Percentiles rank a stretch among this genome's conserved stretches.
Conservation (phyloP, 2,329 filamentous ascomycete genomes). For the Trichoderma lentiforme region DNA sequence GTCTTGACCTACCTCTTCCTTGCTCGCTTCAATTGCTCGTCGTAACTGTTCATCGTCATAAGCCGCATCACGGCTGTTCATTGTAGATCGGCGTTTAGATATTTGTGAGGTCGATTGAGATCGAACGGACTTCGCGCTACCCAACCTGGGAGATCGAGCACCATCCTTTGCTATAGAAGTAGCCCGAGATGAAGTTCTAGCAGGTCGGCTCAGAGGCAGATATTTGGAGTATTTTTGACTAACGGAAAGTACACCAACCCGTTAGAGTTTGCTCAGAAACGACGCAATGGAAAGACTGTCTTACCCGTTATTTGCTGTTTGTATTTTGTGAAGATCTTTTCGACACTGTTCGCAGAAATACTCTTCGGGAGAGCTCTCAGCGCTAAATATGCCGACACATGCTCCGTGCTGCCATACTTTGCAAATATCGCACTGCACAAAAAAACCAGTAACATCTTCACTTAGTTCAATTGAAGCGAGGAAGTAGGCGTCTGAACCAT, state of each 20-base stretch:
- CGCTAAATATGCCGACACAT: conserved; percentile 95
- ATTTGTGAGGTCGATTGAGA: conserved; percentile 51
- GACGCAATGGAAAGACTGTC: conserved; percentile 33
- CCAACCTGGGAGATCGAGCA: conserved; percentile 51
- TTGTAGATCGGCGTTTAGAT: conserved; percentile 86
- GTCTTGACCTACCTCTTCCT: conserved; percentile 64
- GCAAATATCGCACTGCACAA: conserved; percentile 96
- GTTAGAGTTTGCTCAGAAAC: neutral
- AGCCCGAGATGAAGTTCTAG: conserved; percentile 58
- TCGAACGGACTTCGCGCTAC: conserved; percentile 54
- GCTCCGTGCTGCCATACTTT: conserved; percentile 99
- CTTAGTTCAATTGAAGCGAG: conserved; percentile 61
- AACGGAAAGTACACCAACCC: neutral
- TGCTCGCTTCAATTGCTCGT: conserved; percentile 91
- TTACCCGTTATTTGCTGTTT: conserved; percentile 80
- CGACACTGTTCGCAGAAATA: conserved; percentile 97
- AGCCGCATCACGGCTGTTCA: conserved; percentile 93
- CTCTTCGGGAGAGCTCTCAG: conserved; percentile 87
- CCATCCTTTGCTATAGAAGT: conserved; percentile 63
- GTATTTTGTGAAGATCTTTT: conserved; percentile 85
- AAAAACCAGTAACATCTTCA: conserved; percentile 89
- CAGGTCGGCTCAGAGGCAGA: conserved; percentile 55
- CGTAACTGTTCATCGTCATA: conserved; percentile 92
- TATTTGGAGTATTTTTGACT: conserved; percentile 67
- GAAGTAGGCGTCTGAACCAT: conserved; percentile 56